Evolutionary conservation across 176 grass and related monocot species (phyloP).

Genomic region (Carex littledalei): DNA sequence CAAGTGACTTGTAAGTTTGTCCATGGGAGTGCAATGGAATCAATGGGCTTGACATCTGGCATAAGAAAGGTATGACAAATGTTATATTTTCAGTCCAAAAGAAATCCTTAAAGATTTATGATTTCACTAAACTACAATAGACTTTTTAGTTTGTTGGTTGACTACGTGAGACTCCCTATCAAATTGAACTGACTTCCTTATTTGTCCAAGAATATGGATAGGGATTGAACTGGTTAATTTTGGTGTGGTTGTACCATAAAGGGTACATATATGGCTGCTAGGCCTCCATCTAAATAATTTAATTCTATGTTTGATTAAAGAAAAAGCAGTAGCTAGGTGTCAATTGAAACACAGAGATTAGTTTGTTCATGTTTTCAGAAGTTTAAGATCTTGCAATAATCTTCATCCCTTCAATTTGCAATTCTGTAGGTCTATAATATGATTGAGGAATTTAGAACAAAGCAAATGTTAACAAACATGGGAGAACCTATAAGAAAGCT

Average conservation of each 20-base stretch:
- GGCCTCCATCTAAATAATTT: not conserved
- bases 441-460: slow-evolving; percentile 56
- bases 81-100: not conserved
- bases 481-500: slow-evolving; percentile 36
- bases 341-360: not conserved
- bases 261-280: not conserved
- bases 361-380: not conserved
- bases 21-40: slow-evolving; percentile 38
- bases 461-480: slow-evolving; percentile 18
- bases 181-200: not conserved
- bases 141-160: not conserved
- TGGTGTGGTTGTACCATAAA: not conserved
- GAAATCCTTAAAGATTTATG: not conserved
- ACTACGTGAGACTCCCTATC: not conserved
- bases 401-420: slow-evolving; percentile 1
- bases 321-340: not conserved
- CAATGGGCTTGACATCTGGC: slow-evolving; percentile 77
- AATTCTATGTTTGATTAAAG: not conserved
- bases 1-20: slow-evolving; percentile 46
- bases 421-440: slow-evolving; percentile 80
- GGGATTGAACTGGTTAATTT: not conserved
- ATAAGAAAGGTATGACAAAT: slow-evolving; percentile 60
- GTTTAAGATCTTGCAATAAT: not conserved
- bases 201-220: not conserved
- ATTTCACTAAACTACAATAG: not conserved